Evolutionary conservation across 1,139 yeast genomes (phyloP).

Genomic region (Meyerozyma athensensis): DNA sequence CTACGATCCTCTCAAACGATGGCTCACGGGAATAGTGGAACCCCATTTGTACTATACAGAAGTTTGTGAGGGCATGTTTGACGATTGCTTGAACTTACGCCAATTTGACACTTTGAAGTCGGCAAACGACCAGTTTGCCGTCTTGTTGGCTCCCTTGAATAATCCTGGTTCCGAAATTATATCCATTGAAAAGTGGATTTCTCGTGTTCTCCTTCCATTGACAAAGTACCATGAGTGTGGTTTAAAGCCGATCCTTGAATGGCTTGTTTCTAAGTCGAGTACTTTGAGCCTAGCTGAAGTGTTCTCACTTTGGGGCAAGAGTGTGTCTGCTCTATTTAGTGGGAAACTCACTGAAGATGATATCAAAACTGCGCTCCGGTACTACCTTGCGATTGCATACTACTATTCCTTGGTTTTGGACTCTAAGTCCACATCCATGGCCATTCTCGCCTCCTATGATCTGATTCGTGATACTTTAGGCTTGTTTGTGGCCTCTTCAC

Average conservation of each 20-base stretch:
- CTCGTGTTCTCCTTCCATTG: background rate
- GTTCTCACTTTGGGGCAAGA: background rate
- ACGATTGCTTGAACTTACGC: background rate
- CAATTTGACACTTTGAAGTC: background rate
- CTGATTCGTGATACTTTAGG: background rate
- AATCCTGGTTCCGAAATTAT: background rate
- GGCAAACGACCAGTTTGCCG: background rate
- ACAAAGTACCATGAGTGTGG: background rate
- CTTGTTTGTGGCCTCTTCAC: background rate
- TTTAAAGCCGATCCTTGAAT: background rate
- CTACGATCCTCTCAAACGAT: background rate
- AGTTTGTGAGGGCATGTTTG: background rate
- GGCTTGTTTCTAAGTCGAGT: background rate
- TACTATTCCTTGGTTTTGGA: background rate
- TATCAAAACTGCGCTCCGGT: background rate
- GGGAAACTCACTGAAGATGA: no score
- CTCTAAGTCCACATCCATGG: conserved; percentile 1
- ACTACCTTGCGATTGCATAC: background rate
- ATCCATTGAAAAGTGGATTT: background rate
- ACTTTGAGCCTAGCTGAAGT: background rate
- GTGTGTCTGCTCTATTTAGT: background rate
- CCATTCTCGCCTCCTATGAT: background rate
- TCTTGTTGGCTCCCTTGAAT: background rate
- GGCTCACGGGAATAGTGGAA: conserved; percentile 1
- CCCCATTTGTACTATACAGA: conserved; percentile 2